A percentile compares a stretch with the other conserved stretches of the same genome.
These are phyloP conservation scores for Austroboletus novae-zelandiae DNA, from an alignment of 1,284 basidiomycete species.

Conservation along the genomic window DNA sequence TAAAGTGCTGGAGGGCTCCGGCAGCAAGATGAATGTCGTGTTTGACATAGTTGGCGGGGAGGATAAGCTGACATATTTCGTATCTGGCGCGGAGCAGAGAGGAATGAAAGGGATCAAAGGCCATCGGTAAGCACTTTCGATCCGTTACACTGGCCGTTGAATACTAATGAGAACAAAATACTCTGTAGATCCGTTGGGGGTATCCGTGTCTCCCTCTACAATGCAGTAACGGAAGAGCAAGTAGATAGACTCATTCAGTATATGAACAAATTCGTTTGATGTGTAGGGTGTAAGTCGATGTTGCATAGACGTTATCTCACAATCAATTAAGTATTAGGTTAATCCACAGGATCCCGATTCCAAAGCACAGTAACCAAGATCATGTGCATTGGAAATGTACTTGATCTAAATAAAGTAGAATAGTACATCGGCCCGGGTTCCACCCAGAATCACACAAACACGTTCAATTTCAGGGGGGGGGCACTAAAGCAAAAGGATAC, in stretches of 20 bases:
- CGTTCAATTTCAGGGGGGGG: too few relatives aligned
- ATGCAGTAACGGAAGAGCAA: constrained; percentile 86
- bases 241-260: constrained; percentile 58
- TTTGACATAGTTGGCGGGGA: constrained; percentile 75
- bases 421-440: too few relatives aligned
- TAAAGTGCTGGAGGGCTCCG: constrained; percentile 69
- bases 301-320: not conserved
- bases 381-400: too few relatives aligned
- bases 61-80: constrained; percentile 68
- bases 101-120: constrained; percentile 89
- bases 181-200: constrained; percentile 65
- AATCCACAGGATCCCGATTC: too few relatives aligned
- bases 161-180: not conserved
- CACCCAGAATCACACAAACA: too few relatives aligned
- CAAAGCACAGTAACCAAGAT: too few relatives aligned
- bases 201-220: constrained; percentile 92
- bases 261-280: constrained; percentile 52
- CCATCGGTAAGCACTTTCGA: constrained; percentile 68
- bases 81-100: constrained; percentile 72
- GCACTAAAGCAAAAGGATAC: too few relatives aligned
- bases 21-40: constrained; percentile 93
- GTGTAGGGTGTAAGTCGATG: not conserved
- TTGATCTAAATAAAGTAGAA: too few relatives aligned
- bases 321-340: too few relatives aligned
- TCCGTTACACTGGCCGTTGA: constrained; percentile 1